Evolutionary conservation across 331 rosid species (phyloP), one percentile per base, ranked within the genome.

Genomic region (Rosa hybrid): DNA sequence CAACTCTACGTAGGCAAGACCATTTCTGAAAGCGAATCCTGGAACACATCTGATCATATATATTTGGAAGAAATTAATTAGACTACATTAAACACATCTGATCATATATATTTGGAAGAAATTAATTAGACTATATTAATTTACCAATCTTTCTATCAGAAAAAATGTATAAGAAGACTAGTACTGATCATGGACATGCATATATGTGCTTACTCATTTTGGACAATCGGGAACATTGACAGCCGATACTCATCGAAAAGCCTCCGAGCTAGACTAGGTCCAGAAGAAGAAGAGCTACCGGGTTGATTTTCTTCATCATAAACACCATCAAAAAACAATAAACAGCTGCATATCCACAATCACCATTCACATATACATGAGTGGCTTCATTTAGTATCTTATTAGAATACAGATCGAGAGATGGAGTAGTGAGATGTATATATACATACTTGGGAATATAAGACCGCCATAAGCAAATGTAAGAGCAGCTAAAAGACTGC

Each of bases 391-490:
- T 59, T 50, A 57, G 51, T 72, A 44, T 30, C 6, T n/a, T 5
- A 12, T 30, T 42, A 69, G 0, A 54, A 12, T 8, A n/a, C 0
- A n/a, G 8, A 12, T 9, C 39, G 12, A 56, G 79, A 71, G 21
- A 54, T 13, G 56, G 16, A 23, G 34, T 11, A 5, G 23, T 38
- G 49, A 44, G 9, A 42, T 20, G 27, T 7, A 21, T 7, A 57
- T 59, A 27, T 44, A 68, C 54, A 16, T 84, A 82, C 82, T 70
- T 83, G 48, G 85, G 83, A 27, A 53, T 49, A 79, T 79, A 84
- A 23, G 90, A 75, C 96, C 25, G 72, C 72, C 98, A 94, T 3
- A 92, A 74, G 53, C 97, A 92, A 83, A 91, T 83, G 93, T 94
- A 91, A 39, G 87, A 80, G 91, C 90, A 90, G 73, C 91, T 90